Percentiles rank a stretch among this genome's conserved stretches.
Evolutionary conservation across 306 rosid genomes (phyloP).

Genomic region (Leucaena leucocephala): DNA sequence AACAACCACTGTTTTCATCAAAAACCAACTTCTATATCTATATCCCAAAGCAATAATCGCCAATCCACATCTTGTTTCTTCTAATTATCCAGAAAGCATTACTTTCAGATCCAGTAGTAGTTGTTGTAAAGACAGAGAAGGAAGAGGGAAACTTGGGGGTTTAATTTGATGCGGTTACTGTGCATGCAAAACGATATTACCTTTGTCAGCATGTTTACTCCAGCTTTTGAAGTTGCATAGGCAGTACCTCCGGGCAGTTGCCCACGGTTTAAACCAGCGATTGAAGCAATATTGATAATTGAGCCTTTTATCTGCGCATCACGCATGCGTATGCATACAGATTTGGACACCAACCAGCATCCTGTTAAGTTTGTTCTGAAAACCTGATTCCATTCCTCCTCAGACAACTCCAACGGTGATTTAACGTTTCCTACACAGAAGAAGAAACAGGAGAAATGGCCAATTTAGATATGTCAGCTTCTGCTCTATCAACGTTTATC

Average conservation of each 20-base stretch:
- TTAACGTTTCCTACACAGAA: constrained; percentile 58
- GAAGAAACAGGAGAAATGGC: constrained; percentile 1
- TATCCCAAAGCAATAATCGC: neutral
- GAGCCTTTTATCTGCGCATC: constrained; percentile 60
- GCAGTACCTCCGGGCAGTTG: constrained; percentile 66
- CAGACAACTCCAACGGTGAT: constrained; percentile 56
- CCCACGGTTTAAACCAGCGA: constrained; percentile 65
- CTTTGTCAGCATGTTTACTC: constrained; percentile 58
- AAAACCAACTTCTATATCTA: neutral
- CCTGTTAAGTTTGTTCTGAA: constrained; percentile 67
- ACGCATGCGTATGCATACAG: constrained; percentile 59
- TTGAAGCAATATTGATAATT: constrained; percentile 72
- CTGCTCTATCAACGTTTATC: neutral
- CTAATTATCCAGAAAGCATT: neutral
- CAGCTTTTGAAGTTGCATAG: constrained; percentile 64
- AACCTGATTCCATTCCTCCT: constrained; percentile 70
- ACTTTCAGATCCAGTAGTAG: neutral
- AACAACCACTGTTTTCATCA: neutral
- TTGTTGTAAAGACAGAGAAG: neutral
- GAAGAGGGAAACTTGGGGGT: neutral
- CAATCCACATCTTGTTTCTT: neutral
- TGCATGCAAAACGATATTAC: constrained; percentile 39
- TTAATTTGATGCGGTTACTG: neutral
- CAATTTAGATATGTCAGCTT: neutral
- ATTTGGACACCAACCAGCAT: constrained; percentile 75